Evolutionary conservation across 495 filamentous ascomycete genomes (phyloP), one percentile per base, ranked within the genome.

Genomic region (Podospora pseudopauciseta): DNA sequence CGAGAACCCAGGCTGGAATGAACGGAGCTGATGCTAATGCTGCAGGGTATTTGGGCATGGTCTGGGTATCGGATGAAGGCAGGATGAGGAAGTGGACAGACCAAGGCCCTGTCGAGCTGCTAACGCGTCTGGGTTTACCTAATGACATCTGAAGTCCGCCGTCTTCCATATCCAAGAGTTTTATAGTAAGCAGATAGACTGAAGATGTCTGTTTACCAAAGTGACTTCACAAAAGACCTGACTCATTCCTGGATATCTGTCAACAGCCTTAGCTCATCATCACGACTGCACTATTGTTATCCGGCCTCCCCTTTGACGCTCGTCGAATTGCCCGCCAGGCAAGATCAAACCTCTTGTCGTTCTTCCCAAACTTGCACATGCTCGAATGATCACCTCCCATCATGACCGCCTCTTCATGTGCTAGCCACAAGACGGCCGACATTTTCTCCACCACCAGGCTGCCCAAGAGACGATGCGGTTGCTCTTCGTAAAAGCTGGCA

Each of bases 11-110:
- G 20, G 71, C 67, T 9, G 65, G 69, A 5, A 67, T 69, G 23
- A 64, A 74, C 27, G 76, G 75, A 3, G 64, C 77, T 5, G 75
- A 72, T 7, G 72, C 75, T 9, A 82, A 83, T 60, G 72, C 77
- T n/a, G 67, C 77, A 6, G 79, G 77, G 4, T 80, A 82, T 78
- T 11, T 83, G 64, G 78, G 82, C 7, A 76, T 78, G 58, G 70
- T 83, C 18, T 80, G 77, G 72, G 32, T 79, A 34, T 54, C 67
- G 11, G 73, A 61, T 20, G 71, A 78, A 34, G 75, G 77, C 49
- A 69, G 72, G 39, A 55, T 82, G 65, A 65, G 75, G 55, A 49
- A 59, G 20, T 82, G 81, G 80, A 13, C 65, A 34, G 58, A 67
- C 3, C 16, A 44, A 13, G 73, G 70, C 18, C 68, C 70, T 0